A percentile compares a stretch with the other conserved stretches of the same genome.
Conservation (phyloP, 2,329 filamentous ascomycete genomes). For the Malbranchea zuffiana region DNA sequence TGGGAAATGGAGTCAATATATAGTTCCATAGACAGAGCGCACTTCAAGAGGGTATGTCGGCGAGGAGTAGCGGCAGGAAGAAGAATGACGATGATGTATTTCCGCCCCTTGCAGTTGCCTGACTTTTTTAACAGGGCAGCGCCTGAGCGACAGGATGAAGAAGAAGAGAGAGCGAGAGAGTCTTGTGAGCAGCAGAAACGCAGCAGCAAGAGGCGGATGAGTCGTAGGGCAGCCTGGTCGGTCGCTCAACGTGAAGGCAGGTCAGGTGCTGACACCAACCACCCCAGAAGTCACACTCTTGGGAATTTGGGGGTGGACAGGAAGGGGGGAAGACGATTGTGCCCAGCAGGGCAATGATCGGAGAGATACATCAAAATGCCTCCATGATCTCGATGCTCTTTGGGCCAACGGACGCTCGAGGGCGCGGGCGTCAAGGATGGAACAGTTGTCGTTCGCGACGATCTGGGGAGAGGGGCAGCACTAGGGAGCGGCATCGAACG, state of each 20-base stretch:
- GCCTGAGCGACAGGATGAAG: no score
- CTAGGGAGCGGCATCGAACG: no score
- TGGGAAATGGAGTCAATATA: constrained; percentile 2
- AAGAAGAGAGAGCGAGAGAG: constrained; percentile 5
- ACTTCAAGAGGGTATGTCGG: neutral
- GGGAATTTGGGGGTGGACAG: neutral
- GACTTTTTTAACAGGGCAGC: no score
- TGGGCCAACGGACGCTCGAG: no score
- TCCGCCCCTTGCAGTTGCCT: constrained; percentile 13
- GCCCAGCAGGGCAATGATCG: constrained; percentile 7
- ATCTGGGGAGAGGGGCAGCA: no score
- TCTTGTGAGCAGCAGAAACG: constrained; percentile 8
- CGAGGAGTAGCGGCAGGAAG: constrained; percentile 4
- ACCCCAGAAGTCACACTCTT: constrained; percentile 10
- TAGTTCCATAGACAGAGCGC: constrained; percentile 3
- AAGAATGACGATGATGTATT: no score
- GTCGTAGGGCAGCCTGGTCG: constrained; percentile 4
- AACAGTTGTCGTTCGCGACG: no score
- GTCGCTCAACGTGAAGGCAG: neutral
- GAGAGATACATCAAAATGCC: no score
- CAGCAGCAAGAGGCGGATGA: neutral
- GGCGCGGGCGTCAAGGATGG: no score
- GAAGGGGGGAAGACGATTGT: neutral
- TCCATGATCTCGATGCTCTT: no score
- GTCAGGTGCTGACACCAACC: constrained; percentile 9